phyloP scores from a whole-genome alignment of 2,329 filamentous ascomycete species.

The Aspergillus nomiae region DNA sequence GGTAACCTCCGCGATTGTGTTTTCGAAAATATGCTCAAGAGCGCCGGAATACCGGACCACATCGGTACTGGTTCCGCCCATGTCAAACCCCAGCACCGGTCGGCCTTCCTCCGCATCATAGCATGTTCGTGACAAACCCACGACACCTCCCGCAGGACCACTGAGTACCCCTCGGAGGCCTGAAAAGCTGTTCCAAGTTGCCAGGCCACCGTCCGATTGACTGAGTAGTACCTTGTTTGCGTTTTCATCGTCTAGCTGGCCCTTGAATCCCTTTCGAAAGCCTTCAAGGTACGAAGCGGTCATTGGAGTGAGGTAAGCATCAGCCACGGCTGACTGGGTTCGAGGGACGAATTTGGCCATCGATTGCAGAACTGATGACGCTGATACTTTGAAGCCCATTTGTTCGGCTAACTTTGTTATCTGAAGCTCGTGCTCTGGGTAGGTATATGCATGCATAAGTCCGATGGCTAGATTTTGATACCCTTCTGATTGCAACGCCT shows the following conservation, averaged over 20 bases:
- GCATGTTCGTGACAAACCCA: slow-evolving; percentile 87
- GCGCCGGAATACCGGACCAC: slow-evolving; percentile 80
- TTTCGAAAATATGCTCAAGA: slow-evolving; percentile 92
- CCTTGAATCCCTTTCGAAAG: slow-evolving; percentile 65
- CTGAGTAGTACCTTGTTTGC: slow-evolving; percentile 55
- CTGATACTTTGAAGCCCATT: slow-evolving; percentile 74
- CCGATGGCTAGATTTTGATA: slow-evolving; percentile 80
- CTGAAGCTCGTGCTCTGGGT: slow-evolving; percentile 75
- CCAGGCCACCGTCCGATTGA: slow-evolving; percentile 74
- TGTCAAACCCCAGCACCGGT: slow-evolving; percentile 90
- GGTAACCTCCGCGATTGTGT: slow-evolving; percentile 84
- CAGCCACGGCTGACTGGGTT: slow-evolving; percentile 72
- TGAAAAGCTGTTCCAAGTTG: slow-evolving; percentile 62
- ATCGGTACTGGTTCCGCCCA: slow-evolving; percentile 91
- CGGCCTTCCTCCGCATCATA: slow-evolving; percentile 78
- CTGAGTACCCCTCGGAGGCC: slow-evolving; percentile 82
- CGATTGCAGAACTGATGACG: slow-evolving; percentile 76
- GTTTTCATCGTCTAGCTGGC: slow-evolving; percentile 60
- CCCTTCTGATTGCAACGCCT: slow-evolving; percentile 66
- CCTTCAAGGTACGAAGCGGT: slow-evolving; percentile 68
- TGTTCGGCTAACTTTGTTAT: slow-evolving; percentile 72
- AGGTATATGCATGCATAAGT: slow-evolving; percentile 86
- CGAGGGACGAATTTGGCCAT: slow-evolving; percentile 78
- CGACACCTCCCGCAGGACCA: slow-evolving; percentile 84
- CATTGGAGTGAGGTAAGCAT: slow-evolving; percentile 75